phyloP scores from a whole-genome alignment of 768 basidiomycete species.

The Boletus fagicola region DNA sequence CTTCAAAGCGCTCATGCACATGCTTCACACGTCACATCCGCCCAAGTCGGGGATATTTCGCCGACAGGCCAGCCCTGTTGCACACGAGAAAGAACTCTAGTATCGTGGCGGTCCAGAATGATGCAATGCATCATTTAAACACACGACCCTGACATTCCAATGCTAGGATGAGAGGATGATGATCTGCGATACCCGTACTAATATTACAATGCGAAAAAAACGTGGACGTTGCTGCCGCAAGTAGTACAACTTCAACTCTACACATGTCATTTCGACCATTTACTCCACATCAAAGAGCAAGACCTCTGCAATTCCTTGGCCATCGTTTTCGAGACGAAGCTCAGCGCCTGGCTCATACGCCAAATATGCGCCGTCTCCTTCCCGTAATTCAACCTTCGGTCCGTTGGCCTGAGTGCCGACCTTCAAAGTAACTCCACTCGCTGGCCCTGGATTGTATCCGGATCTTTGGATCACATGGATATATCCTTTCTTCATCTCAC shows the following conservation, averaged over 20 bases:
- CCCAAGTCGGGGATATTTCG: background rate
- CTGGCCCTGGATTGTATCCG: constrained; percentile 65
- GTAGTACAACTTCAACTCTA: background rate
- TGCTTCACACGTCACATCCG: background rate
- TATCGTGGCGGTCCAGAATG: background rate
- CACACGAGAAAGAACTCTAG: background rate
- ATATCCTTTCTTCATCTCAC: constrained; percentile 61
- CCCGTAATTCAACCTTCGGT: constrained; percentile 56
- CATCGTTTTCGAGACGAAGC: constrained; percentile 58
- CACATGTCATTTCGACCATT: background rate
- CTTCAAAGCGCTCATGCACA: background rate
- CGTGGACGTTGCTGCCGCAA: background rate
- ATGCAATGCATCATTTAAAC: background rate
- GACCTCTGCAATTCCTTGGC: constrained; percentile 66
- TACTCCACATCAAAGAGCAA: constrained; percentile 77
- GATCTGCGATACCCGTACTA: background rate
- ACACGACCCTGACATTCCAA: background rate
- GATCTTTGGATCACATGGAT: constrained; percentile 84
- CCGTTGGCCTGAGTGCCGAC: constrained; percentile 42
- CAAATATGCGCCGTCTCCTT: constrained; percentile 89
- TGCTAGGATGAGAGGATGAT: constrained; percentile 10
- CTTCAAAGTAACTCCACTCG: constrained; percentile 57
- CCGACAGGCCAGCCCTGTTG: background rate
- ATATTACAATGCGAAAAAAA: constrained; percentile 2
- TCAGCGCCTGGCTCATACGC: constrained; percentile 37